Conservation (phyloP, 2,329 filamentous ascomycete genomes). For the Colletotrichum endophyticum region DNA sequence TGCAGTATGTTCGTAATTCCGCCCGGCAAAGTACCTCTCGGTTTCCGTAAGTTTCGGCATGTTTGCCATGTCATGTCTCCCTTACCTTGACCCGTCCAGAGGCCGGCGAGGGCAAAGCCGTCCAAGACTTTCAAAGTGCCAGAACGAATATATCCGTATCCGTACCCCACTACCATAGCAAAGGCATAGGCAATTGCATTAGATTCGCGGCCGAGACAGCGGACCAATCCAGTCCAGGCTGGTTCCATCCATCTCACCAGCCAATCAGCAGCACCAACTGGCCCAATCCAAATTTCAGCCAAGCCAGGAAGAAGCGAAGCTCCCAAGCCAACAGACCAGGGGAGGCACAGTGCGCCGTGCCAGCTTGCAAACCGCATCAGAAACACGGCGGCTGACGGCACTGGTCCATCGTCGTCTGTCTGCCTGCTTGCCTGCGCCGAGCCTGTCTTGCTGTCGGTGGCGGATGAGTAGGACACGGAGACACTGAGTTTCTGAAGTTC, state of each 20-base stretch:
- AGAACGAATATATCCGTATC: not conserved
- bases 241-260: not conserved
- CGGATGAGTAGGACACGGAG: not conserved
- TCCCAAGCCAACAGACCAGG: not conserved
- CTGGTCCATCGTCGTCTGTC: not conserved
- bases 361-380: not conserved
- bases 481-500: not conserved
- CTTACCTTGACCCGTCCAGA: not conserved
- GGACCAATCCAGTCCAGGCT: not conserved
- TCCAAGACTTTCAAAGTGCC: not conserved
- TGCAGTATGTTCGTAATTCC: not conserved
- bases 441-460: not conserved
- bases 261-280: not conserved
- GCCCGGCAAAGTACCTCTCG: not conserved
- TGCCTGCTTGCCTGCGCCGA: not conserved
- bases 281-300: not conserved
- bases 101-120: not conserved
- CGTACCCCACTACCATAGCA: not conserved
- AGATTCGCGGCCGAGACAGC: not conserved
- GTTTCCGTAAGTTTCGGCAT: not conserved
- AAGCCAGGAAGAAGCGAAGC: not conserved
- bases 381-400: constrained; percentile 14
- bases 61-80: not conserved
- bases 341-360: constrained; percentile 1
- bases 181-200: not conserved